A percentile compares a stretch with the other conserved stretches of the same genome.
Conservation (phyloP, 2,329 filamentous ascomycete species). For the Teratosphaeria nubilosa region DNA sequence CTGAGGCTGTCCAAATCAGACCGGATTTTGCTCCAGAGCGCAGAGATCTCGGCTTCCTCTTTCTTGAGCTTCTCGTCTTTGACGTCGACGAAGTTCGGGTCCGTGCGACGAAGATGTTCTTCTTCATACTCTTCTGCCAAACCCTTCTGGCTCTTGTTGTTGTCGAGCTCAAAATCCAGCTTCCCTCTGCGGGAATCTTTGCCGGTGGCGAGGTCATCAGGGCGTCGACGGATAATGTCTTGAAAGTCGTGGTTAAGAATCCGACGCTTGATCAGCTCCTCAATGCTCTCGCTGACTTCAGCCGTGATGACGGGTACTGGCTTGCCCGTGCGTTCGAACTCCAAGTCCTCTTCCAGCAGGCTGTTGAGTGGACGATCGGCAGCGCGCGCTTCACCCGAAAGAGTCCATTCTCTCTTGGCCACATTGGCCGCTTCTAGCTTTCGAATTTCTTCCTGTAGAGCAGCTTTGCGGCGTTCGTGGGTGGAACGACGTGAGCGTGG, state of each 20-base stretch:
- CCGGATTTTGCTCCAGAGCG: conserved; percentile 71
- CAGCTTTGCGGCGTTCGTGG: conserved; percentile 78
- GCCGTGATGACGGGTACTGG: conserved; percentile 89
- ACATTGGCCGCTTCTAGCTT: conserved; percentile 82
- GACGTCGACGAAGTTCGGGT: conserved; percentile 72
- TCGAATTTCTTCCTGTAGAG: conserved; percentile 80
- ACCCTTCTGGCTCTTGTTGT: conserved; percentile 76
- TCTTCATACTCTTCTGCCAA: conserved; percentile 91
- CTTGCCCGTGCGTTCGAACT: conserved; percentile 92
- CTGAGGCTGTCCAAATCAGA: conserved; percentile 77
- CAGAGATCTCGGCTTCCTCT: conserved; percentile 65
- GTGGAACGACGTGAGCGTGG: conserved; percentile 66
- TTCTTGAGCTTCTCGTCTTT: conserved; percentile 72
- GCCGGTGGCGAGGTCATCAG: conserved; percentile 58
- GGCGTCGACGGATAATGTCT: conserved; percentile 73
- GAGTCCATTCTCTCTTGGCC: conserved; percentile 80
- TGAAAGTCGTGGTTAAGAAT: conserved; percentile 88
- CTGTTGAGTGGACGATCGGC: conserved; percentile 80
- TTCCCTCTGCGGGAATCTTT: conserved; percentile 56
- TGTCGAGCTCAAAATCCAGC: conserved; percentile 60
- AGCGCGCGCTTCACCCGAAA: conserved; percentile 78
- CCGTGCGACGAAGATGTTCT: conserved; percentile 68
- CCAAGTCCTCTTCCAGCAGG: conserved; percentile 83
- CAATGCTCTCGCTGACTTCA: conserved; percentile 81
- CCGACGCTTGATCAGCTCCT: conserved; percentile 85